Conservation (phyloP, 1,284 basidiomycete genomes). For the Abortiporus biennis region DNA sequence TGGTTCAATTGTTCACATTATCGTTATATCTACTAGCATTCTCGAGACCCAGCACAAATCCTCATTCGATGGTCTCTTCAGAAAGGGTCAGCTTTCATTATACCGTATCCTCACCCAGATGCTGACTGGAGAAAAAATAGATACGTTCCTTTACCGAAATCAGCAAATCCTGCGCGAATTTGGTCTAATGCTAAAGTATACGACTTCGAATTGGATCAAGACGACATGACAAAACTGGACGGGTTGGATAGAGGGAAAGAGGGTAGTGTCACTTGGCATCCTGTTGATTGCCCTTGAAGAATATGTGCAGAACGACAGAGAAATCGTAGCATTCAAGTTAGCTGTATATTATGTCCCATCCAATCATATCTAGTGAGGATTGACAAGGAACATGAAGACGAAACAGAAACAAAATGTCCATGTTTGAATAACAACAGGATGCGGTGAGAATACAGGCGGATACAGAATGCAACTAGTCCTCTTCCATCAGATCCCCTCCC, state of each 20-base stretch:
- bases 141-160: constrained; percentile 51
- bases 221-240: constrained; percentile 46
- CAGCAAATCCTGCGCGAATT: constrained; percentile 44
- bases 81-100: constrained; percentile 25
- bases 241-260: constrained; percentile 39
- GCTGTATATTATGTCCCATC: too few relatives aligned
- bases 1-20: neutral
- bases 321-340: neutral
- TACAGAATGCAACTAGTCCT: constrained; percentile 28
- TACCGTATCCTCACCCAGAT: neutral
- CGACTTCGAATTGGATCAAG: constrained; percentile 43
- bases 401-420: neutral
- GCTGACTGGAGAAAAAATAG: constrained; percentile 21
- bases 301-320: neutral
- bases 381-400: constrained; percentile 1
- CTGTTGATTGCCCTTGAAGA: constrained; percentile 30
- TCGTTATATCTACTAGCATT: constrained; percentile 22
- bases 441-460: neutral
- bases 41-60: constrained; percentile 51
- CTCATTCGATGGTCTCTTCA: constrained; percentile 71
- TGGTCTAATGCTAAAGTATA: constrained; percentile 45
- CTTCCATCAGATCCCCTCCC: constrained; percentile 46
- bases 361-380: neutral
- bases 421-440: neutral
- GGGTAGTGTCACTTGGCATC: constrained; percentile 48